Evolutionary conservation across 108 stramenopile genomes (phyloP), one percentile per base, ranked within the genome.

Genomic region (Cyclostephanos invisitatus): DNA sequence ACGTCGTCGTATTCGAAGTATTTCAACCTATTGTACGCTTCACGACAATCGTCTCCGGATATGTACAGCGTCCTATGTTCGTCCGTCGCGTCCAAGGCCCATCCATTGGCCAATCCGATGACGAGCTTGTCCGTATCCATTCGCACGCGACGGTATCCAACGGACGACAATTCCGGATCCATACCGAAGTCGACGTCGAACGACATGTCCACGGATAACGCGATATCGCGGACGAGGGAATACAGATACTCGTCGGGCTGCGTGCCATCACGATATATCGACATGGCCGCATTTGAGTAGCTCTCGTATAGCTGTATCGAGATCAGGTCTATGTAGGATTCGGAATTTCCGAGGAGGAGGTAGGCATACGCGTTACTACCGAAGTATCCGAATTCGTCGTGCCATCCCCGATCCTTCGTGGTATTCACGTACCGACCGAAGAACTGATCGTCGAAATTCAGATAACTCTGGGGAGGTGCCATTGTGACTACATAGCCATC

Each of bases 251-350:
- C 61, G 11, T 54, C 50, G 10, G 86, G 75, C 11, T 36, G 20
- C 53, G 73, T 28, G 21, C 72, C 48, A 14, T 61, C 12, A 2
- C 61, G 17, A 47, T 49, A 27, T 0, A 82, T 75, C 42, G 40
- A 37, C 70, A 87, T 67, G 63, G 73, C 82, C 5, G 87, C 87
- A 25, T 77, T 62, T n/a, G 87, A 85, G 64, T 85, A 87, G 50
- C 82, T 83, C 72, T 92, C 91, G 61, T 92, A 92, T 24, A 92
- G 81, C 67, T 92, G 91, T 11, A 92, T 50, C 8, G 83, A 85
- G 40, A 88, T 64, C 44, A 86, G 76, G 57, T 92, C 88, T 63
- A 92, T 77, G 58, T 29, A 71, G 5, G 70, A 51, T 5, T 67
- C 75, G 29, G 77, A 85, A 62, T 72, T 83, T 12, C 77, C 73